Base-by-base conservation (phyloP, 345 rosid species). In the Eucalyptus shirleyi region DNA sequence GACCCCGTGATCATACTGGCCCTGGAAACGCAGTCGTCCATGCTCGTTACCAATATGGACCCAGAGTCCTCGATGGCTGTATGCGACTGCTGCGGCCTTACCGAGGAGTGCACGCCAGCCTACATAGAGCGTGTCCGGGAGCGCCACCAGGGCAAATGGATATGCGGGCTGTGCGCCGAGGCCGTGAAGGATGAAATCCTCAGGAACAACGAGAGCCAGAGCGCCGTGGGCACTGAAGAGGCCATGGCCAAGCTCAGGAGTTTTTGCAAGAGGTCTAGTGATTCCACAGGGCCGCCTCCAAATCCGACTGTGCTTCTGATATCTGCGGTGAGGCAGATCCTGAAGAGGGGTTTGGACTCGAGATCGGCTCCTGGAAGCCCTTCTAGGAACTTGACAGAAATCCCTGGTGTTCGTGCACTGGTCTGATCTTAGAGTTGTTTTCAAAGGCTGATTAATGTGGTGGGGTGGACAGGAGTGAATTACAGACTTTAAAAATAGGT, bases 91-190 rank as follows among this genome's bases (percentile, higher is more conserved):
- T 91, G 95, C 21, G 92, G 92, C 53, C 91, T 93, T 59, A 81
- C 88, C 0, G 95, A 93, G 85, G 95, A 93, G 90, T 93, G 92
- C 91, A 93, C 95, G 3, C 89, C 86, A 3, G 90, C 72, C 44
- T 92, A 92, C 88, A 91, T 92, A 40, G 91, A 91, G 62, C 82
- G 30, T 2, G 91, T 91, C 50, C 86, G 91, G 2, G 91, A 89
- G 37, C 85, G 62, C 53, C 83, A 90, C 89, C 21, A 60, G 0
- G 91, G 91, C 45, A 90, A 90, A 44, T 90, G 91, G 91, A 34
- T 93, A 13, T 93, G 94, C 26, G 95, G 95, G 77, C 59, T 93
- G 82, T 93, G 95, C 15, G 89, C 91, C 4, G 95, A 91, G 89
- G 94, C 94, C 0, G 90, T 91, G 15, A 86, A 88, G 24, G 91